Evolutionary conservation across 139 green algal genomes (phyloP), one percentile per base, ranked within the genome.

Genomic region (Chlorella vulgaris): DNA sequence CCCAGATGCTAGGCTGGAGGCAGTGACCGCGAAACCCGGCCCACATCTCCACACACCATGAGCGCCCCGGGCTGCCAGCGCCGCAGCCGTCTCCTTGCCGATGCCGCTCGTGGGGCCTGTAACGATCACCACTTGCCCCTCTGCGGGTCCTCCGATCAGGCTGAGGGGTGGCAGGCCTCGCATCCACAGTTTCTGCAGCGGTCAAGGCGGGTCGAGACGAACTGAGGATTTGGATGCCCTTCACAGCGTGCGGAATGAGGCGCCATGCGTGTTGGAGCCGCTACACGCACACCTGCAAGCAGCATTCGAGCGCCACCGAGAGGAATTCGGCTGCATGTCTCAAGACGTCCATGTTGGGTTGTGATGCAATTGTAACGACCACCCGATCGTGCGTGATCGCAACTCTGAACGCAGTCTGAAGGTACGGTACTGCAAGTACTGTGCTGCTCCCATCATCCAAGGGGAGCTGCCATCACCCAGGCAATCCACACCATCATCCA

Each of bases 61-160:
- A 15, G 89, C 91, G 4, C 89, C 88, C 8, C 90, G 73, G 7
- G 87, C 80, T 0, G 82, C 86, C 28, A 97, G 81, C 19, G 82
- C 89, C 31, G 79, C 80, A 13, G 93, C 91, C 39, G 93, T 94
- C 78, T 93, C 90, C 60, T 79, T 58, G 35, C 93, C 93, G 55
- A 97, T 97, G 69, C 93, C 93, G 69, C 92, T 96, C 28, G 93
- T 97, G 60, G 93, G 91, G 0, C 93, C 93, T 21, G 93, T 97
- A 15, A 97, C 88, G 21, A 96, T 91, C 26, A 83, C 89, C 0
- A 90, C 92, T 8, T 87, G 53, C 0, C 91, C 93, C 7, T 84
- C 71, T 1, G 84, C 89, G 4, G 86, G 74, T 0, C 76, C 90
- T 10, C 91, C 92, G 13, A 93, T 69, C 13, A 77, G 75, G 33